Conservation (phyloP, 176 grass and related monocot genomes). For the Bolboschoenus planiculmis region DNA sequence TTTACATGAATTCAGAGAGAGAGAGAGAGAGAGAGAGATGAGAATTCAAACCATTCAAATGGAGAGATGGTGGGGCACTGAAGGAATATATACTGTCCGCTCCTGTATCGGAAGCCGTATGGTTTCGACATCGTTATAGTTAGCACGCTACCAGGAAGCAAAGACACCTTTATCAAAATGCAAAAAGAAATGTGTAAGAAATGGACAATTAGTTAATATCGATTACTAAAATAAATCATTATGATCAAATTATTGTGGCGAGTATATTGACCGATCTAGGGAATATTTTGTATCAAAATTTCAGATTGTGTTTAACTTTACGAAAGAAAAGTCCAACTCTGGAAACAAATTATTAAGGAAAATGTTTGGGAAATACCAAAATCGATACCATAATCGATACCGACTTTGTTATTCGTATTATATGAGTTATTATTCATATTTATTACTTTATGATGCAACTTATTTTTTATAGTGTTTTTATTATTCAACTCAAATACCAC, state of each 20-base stretch:
- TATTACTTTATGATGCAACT: too few species aligned
- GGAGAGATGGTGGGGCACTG: slow-evolving; percentile 89
- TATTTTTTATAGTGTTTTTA: too few species aligned
- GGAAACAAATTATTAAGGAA: too few species aligned
- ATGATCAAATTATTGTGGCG: background rate
- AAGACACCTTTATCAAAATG: slow-evolving; percentile 38
- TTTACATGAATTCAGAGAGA: background rate
- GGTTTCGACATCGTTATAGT: slow-evolving; percentile 99
- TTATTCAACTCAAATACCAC: too few species aligned
- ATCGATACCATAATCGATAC: too few species aligned
- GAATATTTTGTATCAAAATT: background rate
- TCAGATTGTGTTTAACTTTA: background rate
- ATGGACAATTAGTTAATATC: background rate
- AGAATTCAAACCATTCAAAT: slow-evolving; percentile 71
- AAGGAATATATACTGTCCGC: slow-evolving; percentile 96
- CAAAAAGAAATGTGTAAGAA: background rate
- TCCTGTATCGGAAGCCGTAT: slow-evolving; percentile 92
- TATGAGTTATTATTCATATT: too few species aligned
- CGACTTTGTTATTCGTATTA: too few species aligned
- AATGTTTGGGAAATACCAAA: too few species aligned
- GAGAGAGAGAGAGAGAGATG: background rate
- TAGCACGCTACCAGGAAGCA: slow-evolving; percentile 87
- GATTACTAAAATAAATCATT: background rate
- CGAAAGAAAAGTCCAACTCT: background rate
- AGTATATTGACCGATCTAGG: background rate